Base-by-base conservation (phyloP, 495 filamentous ascomycete genomes). In the Neurospora sp. region DNA sequence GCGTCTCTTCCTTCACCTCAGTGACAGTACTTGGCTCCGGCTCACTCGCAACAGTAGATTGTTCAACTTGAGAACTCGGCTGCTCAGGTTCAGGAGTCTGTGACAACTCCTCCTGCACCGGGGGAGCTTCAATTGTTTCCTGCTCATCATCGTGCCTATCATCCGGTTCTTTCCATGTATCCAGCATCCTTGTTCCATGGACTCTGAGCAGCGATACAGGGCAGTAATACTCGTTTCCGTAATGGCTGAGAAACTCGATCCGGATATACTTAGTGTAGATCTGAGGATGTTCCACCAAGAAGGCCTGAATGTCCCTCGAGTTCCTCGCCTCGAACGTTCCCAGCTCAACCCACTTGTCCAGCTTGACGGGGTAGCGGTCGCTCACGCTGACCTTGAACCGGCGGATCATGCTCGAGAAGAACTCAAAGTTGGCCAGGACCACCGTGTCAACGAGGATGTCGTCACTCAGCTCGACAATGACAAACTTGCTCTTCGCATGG, bases 101-200 rank as follows among this genome's bases (percentile, higher is more conserved):
- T 8, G 70, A 68, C 4, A 69, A 72, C 35, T 71, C 72, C 71
- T 79, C 79, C 31, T 81, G 72, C 7, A 74, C 53, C 8, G 53
- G 53, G 0, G 73, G 68, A 7, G 72, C 76, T 17, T 82, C 78
- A 22, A 81, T 78, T 27, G 82, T 82, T 70, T 84, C 85, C 69
- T 82, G 76, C 31, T 84, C 81, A 71, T 80, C 79, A 65, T 88
- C 83, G 59, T 75, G 73, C 68, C 70, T 72, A 7, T 77, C 69
- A 72, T 79, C 78, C 16, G 74, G 78, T 72, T 94, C 93, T 74
- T 95, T 91, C 83, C 91, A 92, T 69, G 92, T 94, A 74, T 99
- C 94, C 82, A 99, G 88, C 96, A 98, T 98, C 9, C 95, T 94
- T 38, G 93, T 97, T 16, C 96, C 96, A 82, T 99, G 96, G 12